A percentile compares a stretch with the other conserved stretches of the same genome.
These are phyloP conservation scores for Plantago coronopus DNA, from an alignment of 305 asterid species.

Conservation along the genomic window DNA sequence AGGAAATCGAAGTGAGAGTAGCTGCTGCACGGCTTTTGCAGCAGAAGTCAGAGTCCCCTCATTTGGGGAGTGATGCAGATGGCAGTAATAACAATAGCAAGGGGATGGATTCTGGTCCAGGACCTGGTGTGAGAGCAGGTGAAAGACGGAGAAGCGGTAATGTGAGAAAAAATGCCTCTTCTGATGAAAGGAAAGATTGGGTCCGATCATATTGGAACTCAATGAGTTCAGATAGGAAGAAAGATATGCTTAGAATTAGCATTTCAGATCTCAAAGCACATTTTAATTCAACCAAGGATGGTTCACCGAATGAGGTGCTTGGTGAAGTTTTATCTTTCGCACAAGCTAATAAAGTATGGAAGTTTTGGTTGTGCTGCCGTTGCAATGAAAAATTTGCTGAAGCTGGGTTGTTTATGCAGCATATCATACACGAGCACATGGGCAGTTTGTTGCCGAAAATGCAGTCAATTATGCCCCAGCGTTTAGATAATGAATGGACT, in stretches of 20 bases:
- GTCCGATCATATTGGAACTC: slow-evolving; percentile 76
- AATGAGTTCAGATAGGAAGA: slow-evolving; percentile 54
- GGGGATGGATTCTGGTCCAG: slow-evolving; percentile 47
- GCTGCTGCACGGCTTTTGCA: slow-evolving; percentile 91
- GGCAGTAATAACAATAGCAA: slow-evolving; percentile 31
- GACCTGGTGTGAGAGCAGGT: slow-evolving; percentile 48
- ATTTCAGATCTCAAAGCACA: slow-evolving; percentile 61
- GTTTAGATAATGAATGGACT: slow-evolving; percentile 74
- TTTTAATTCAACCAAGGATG: slow-evolving; percentile 58
- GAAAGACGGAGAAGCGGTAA: slow-evolving; percentile 65
- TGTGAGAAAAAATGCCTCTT: slow-evolving; percentile 42
- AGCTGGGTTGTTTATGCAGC: slow-evolving; percentile 52
- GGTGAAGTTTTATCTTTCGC: slow-evolving; percentile 69
- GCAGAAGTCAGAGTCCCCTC: slow-evolving; percentile 61
- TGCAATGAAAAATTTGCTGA: slow-evolving; percentile 60
- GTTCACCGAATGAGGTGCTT: slow-evolving; percentile 44
- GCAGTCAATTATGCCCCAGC: slow-evolving; percentile 69
- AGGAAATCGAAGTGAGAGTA: slow-evolving; percentile 89
- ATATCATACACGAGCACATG: slow-evolving; percentile 65
- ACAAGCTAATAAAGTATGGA: slow-evolving; percentile 60
- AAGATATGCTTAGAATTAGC: slow-evolving; percentile 50
- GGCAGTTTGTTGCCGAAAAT: slow-evolving; percentile 62
- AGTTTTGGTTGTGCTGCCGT: slow-evolving; percentile 67
- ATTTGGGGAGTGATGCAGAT: slow-evolving; percentile 47
- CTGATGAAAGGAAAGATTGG: slow-evolving; percentile 71